Evolutionary conservation across 2,329 filamentous ascomycete species (phyloP).

Genomic region (Teratosphaeria gauchensis): DNA sequence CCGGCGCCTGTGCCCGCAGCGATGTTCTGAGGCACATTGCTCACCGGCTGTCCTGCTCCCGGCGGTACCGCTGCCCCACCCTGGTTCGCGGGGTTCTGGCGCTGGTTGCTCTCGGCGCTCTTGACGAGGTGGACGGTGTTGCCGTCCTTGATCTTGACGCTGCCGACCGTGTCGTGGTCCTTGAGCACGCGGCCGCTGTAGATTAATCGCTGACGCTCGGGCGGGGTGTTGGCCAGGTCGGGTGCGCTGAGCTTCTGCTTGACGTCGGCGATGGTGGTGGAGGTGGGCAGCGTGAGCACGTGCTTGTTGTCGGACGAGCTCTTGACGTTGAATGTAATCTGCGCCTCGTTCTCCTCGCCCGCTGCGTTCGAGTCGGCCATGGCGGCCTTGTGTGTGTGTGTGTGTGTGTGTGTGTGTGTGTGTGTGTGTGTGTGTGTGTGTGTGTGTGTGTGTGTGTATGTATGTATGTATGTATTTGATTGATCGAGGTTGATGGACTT

Average conservation of each 20-base stretch:
- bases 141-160: conserved; percentile 90
- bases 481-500: background rate
- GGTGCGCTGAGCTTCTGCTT: conserved; percentile 76
- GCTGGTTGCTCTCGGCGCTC: conserved; percentile 79
- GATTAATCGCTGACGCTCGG: conserved; percentile 86
- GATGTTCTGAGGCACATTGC: conserved; percentile 65
- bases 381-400: conserved; percentile 4
- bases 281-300: conserved; percentile 67
- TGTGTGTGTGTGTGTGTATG: no score
- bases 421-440: no score
- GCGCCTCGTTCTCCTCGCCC: conserved; percentile 49
- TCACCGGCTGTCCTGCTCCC: conserved; percentile 40
- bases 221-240: conserved; percentile 78
- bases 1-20: conserved; percentile 69
- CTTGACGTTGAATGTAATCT: conserved; percentile 95
- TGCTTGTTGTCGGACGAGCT: conserved; percentile 85
- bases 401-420: no score
- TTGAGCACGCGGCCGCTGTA: conserved; percentile 97
- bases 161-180: conserved; percentile 73
- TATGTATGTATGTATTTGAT: no score
- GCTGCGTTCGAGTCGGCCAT: conserved; percentile 58
- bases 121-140: conserved; percentile 96
- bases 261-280: conserved; percentile 70
- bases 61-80: conserved; percentile 30
- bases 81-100: conserved; percentile 46